Evolutionary conservation across 495 filamentous ascomycete genomes (phyloP).

Genomic region (Stereocaulon alpinum): DNA sequence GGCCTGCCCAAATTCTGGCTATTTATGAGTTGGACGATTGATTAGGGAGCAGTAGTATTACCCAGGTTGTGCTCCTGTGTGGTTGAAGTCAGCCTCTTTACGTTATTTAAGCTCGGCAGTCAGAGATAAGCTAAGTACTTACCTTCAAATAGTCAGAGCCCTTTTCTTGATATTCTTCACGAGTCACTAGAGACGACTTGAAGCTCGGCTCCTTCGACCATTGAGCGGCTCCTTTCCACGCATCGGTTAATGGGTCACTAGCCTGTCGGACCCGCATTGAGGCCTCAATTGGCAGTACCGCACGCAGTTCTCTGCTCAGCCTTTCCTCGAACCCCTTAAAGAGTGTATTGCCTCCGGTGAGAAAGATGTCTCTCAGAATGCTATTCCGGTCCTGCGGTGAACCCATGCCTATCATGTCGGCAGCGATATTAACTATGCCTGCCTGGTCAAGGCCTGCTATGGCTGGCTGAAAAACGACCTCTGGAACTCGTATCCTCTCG

Average conservation of each 20-base stretch:
- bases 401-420: conserved; percentile 70
- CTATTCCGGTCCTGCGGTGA: conserved; percentile 45
- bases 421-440: conserved; percentile 79
- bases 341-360: conserved; percentile 86
- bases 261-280: conserved; percentile 58
- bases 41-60: conserved; percentile 36
- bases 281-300: conserved; percentile 59
- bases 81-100: conserved; percentile 3
- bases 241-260: conserved; percentile 64
- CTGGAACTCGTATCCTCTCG: conserved; percentile 90
- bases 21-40: neutral
- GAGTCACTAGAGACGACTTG: conserved; percentile 42
- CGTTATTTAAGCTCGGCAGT: neutral
- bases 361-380: conserved; percentile 75
- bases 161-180: conserved; percentile 74
- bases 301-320: conserved; percentile 57
- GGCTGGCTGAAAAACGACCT: conserved; percentile 88
- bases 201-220: conserved; percentile 46
- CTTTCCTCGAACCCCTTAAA: conserved; percentile 83
- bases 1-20: too few relatives aligned
- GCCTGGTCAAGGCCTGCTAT: conserved; percentile 95
- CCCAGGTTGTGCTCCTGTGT: conserved; percentile 70
- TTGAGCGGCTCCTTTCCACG: conserved; percentile 83
- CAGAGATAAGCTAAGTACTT: conserved; percentile 17
- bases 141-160: conserved; percentile 81